Evolutionary conservation across 352 stramenopile genomes (phyloP).

Genomic region (Thraustochytrium striatum): DNA sequence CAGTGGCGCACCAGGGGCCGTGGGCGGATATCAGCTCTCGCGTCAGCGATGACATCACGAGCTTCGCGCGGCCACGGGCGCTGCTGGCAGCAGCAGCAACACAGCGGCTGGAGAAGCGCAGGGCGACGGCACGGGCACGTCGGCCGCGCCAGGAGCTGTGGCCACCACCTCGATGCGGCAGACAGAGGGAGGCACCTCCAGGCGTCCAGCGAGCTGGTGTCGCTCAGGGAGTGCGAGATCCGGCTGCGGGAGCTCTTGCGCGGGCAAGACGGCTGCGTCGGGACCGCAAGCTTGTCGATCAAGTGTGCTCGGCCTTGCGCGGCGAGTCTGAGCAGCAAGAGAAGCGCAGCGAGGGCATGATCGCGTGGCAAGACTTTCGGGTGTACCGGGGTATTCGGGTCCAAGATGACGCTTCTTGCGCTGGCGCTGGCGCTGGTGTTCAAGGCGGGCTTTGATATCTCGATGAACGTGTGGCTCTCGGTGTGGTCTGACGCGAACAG

Average conservation of each 20-base stretch:
- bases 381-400: constrained; percentile 19
- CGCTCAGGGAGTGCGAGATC: constrained; percentile 19
- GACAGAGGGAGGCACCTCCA: background rate
- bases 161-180: background rate
- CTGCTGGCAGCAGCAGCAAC: background rate
- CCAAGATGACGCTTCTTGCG: background rate
- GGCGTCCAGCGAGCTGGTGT: background rate
- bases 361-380: constrained; percentile 35
- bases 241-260: background rate
- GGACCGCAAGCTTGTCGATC: background rate
- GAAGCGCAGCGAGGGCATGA: background rate
- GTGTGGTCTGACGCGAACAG: constrained; percentile 3
- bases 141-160: background rate
- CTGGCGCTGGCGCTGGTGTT: background rate
- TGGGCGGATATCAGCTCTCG: background rate
- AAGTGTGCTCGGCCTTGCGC: background rate
- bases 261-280: constrained; percentile 6
- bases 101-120: background rate
- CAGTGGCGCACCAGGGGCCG: constrained; percentile 15
- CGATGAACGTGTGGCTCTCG: constrained; percentile 42
- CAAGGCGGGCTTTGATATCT: background rate
- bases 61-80: background rate
- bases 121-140: background rate
- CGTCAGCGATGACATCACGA: background rate
- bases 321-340: background rate